Evolutionary conservation across 2,329 filamentous ascomycete genomes (phyloP), one percentile per base, ranked within the genome.

Genomic region (Cladosporium sp.): DNA sequence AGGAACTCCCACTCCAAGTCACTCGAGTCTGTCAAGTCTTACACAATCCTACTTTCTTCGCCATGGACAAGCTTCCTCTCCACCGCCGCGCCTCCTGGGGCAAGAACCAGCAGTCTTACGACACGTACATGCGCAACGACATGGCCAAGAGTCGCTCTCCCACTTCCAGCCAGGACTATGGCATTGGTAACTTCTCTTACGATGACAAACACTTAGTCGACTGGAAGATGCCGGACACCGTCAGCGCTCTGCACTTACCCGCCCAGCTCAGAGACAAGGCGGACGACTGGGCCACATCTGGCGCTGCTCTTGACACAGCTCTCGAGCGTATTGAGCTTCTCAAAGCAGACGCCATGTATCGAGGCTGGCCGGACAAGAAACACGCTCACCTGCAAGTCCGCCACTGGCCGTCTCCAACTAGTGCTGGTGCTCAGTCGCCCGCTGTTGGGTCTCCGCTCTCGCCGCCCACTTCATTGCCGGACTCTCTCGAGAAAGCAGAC

Each of bases 301-400:
- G 79, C 49, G 82, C 82, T 21, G 80, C 80, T 43, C 77, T 82
- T 36, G 73, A 76, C 68, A 82, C 80, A 57, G 74, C 79, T 66
- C 70, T 79, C 43, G 73, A 73, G 32, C 75, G 77, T 30, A 72
- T 78, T 54, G 67, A 73, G 11, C 69, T 70, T 32, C 71, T 77
- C 18, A 74, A 75, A 69, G 66, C 70, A 57, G 67, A 77, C 67
- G 77, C 75, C 49, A 61, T 75, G 56, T 56, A 72, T 46, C 69
- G 71, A 53, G 75, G 71, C 57, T 77, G 74, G 65, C 76, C 76
- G 10, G 70, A 72, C 65, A 67, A 60, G 53, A 67, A 65, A 49
- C 56, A 63, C 34, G 14, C 23, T 10, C 65, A 65, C 58, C 60
- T 58, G 23, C 23, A 58, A 21, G 63, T 46, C 39, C 54, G 46